Conservation (phyloP, 2,329 filamentous ascomycete genomes). For the Verticillium longisporum region DNA sequence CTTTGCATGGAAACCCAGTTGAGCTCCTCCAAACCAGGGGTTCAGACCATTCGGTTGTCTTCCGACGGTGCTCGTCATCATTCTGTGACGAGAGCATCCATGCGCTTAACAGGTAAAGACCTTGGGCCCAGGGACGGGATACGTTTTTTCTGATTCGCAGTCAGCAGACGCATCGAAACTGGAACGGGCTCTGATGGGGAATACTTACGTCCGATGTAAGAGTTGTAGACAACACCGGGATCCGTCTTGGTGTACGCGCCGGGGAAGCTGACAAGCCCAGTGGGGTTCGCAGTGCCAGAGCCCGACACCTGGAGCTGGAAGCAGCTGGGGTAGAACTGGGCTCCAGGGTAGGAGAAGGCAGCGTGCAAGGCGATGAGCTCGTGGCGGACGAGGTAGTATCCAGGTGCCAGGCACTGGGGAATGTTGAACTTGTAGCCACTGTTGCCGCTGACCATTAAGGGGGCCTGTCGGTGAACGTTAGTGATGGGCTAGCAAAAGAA, state of each 20-base stretch:
- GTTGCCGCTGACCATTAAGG: slow-evolving; percentile 35
- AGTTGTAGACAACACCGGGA: slow-evolving; percentile 44
- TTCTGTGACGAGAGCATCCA: too few species aligned
- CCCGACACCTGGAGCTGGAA: slow-evolving; percentile 50
- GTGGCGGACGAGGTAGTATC: slow-evolving; percentile 52
- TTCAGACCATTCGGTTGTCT: too few species aligned
- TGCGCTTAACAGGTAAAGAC: slow-evolving; percentile 36
- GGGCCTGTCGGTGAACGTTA: slow-evolving; percentile 16
- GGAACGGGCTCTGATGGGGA: not conserved
- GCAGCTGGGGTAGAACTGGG: slow-evolving; percentile 52
- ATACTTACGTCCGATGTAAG: slow-evolving; percentile 26
- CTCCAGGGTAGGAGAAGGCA: slow-evolving; percentile 41
- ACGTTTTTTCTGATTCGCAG: slow-evolving; percentile 14
- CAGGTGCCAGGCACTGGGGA: slow-evolving; percentile 41
- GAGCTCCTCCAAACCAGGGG: too few species aligned
- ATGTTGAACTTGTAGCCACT: slow-evolving; percentile 42
- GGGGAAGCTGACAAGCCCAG: slow-evolving; percentile 42
- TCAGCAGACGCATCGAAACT: slow-evolving; percentile 16
- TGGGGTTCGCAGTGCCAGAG: slow-evolving; percentile 33
- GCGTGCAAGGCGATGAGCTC: slow-evolving; percentile 50
- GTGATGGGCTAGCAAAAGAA: not conserved
- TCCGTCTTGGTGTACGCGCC: slow-evolving; percentile 46
- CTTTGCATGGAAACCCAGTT: too few species aligned
- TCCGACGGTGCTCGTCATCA: too few species aligned
- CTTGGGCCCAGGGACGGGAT: slow-evolving; percentile 39